Base-by-base conservation (phyloP, 148 eudicot genomes). In the Cornus kousa region DNA sequence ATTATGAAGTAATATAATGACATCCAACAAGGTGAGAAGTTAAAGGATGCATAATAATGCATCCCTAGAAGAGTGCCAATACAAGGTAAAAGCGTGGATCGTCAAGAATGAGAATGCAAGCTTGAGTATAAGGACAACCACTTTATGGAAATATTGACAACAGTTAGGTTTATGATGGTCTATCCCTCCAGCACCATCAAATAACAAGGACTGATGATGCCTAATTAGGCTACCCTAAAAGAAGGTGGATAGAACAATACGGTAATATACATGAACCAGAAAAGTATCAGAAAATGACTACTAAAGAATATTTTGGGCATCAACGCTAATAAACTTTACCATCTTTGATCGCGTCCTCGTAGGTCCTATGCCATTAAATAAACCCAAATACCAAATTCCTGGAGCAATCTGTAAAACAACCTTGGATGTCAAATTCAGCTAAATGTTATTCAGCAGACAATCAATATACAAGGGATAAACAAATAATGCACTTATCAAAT, bases 361-460 rank as follows among this genome's bases (percentile, higher is more conserved):
- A 70, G 91, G 88, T 78, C 99, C 99, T 53, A 94, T 87, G 81
- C 98, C 99, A 77, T 96, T 96, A 75, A 93, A 96, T 40, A 96
- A 78, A 59, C 98, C 99, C 84, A 90, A 80, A 81, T 86, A 93
- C 99, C 95, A 96, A 59, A 84, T 85, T 67, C 99, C 98, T 43
- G 95, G 90, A 79, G 87, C 77, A 82, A 96, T 93, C 99, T 96
- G 90, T 81, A 82, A 3, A 83, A 76, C 75, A 86, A 75, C 48
- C 66, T 60, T 24, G 48, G 59, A 77, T 14, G 71, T 89, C 79
- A 86, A 82, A 79, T 40, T 35, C 64, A 71, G 73, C 17, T 65
- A 69, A 70, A 50, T 37, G 60, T 19, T 2, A 62, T 57, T 31
- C 24, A 79, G 31, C 35, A 33, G 19, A 75, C 50, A 67, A 70